These are phyloP conservation scores for Diaporthe aspalathi DNA, from an alignment of 2,329 filamentous ascomycete genomes.

Conservation along the genomic window DNA sequence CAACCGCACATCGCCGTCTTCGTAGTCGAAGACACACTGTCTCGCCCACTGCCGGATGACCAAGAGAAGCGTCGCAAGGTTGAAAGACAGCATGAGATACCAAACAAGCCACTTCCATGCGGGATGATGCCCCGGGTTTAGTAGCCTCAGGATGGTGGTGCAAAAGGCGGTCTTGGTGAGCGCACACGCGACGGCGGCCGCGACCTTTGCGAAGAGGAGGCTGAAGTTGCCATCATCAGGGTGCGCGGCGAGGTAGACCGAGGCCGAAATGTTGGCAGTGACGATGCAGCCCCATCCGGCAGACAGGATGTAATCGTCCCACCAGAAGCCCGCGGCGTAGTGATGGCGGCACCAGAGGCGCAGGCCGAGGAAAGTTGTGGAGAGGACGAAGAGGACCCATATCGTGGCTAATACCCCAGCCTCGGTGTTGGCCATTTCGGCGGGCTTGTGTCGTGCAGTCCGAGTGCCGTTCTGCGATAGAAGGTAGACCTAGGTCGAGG, in stretches of 20 bases:
- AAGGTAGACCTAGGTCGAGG: not conserved
- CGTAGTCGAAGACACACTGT: conserved; percentile 5
- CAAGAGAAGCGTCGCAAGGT: not conserved
- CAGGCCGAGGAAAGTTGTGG: conserved; percentile 5
- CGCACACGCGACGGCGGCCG: not conserved
- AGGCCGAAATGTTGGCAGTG: conserved; percentile 8
- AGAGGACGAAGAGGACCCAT: conserved; percentile 20
- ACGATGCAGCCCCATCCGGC: conserved; percentile 8
- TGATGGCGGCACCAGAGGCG: conserved; percentile 20
- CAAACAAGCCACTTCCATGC: conserved; percentile 15
- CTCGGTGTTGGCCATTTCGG: conserved; percentile 5
- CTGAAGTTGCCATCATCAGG: conserved; percentile 21
- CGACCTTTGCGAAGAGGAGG: conserved; percentile 19
- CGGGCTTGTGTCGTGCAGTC: conserved; percentile 5
- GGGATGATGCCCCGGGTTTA: not conserved
- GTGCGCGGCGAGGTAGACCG: not conserved
- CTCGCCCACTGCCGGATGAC: conserved; percentile 24
- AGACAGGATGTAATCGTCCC: not conserved
- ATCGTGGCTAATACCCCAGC: conserved; percentile 16
- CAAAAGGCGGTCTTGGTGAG: conserved; percentile 21
- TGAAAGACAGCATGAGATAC: conserved; percentile 15
- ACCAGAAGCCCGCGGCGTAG: conserved; percentile 17
- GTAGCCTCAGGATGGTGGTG: not conserved
- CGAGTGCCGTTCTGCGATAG: not conserved
- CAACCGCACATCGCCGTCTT: conserved; percentile 20